Percentiles rank a stretch among this genome's conserved stretches.
Evolutionary conservation across 2,329 filamentous ascomycete species (phyloP).

Genomic region (Ophiostoma ips): DNA sequence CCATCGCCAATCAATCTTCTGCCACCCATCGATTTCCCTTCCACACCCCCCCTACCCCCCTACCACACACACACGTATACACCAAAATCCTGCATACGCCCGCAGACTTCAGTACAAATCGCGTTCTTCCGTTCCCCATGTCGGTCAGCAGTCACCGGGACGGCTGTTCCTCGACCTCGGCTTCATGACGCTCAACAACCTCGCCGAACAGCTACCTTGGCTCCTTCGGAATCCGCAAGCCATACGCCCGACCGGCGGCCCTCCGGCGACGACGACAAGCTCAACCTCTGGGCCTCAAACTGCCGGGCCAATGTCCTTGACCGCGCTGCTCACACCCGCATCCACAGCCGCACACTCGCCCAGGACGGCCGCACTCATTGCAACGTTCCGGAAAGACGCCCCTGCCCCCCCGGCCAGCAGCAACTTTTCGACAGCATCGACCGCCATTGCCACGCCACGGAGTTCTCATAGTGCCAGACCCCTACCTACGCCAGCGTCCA

Average conservation of each 20-base stretch:
- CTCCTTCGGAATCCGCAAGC: slow-evolving; percentile 34
- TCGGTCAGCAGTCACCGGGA: slow-evolving; percentile 17
- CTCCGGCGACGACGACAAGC: not conserved
- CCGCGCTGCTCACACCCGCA: not conserved
- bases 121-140: slow-evolving; percentile 11
- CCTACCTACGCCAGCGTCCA: slow-evolving; percentile 4
- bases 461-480: not conserved
- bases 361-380: slow-evolving; percentile 5
- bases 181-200: slow-evolving; percentile 51
- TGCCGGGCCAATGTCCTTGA: not conserved
- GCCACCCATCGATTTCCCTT: not conserved
- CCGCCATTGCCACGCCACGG: not conserved
- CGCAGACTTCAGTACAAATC: not conserved
- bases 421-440: not conserved
- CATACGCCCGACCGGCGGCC: slow-evolving; percentile 11
- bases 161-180: slow-evolving; percentile 23
- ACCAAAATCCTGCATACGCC: not conserved
- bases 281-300: not conserved
- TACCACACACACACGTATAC: not conserved
- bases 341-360: slow-evolving; percentile 2
- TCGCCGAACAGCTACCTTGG: slow-evolving; percentile 43
- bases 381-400: slow-evolving; percentile 7
- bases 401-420: not conserved
- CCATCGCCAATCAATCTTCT: slow-evolving; percentile 4
- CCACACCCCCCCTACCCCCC: not conserved